These are phyloP conservation scores for Emiliania huxleyi DNA, from an alignment of 78 protist genomes.

Conservation along the genomic window DNA sequence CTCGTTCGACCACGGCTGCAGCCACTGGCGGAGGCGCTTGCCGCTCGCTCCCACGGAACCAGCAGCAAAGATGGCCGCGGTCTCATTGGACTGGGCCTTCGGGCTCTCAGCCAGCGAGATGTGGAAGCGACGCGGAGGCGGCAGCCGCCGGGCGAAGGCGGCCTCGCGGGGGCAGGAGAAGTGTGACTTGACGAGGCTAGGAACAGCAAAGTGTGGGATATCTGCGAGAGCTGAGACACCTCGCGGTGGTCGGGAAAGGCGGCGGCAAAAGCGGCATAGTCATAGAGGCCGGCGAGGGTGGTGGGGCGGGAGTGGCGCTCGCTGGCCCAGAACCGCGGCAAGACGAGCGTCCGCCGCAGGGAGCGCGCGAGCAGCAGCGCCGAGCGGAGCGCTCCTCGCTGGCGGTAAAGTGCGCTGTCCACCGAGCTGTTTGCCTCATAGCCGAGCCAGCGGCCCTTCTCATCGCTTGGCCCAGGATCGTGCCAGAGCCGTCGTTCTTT, in stretches of 20 bases:
- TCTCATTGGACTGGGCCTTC: not conserved
- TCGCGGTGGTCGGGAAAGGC: not conserved
- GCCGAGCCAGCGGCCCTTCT: not conserved
- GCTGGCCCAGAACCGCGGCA: not conserved
- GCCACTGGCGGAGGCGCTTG: not conserved
- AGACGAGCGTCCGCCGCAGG: not conserved
- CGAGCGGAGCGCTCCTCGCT: not conserved
- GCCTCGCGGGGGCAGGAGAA: not conserved
- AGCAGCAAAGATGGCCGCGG: not conserved
- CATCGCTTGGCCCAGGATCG: not conserved
- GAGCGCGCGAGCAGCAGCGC: not conserved
- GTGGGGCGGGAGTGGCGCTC: not conserved
- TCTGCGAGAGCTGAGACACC: too few species aligned
- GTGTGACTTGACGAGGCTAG: too few species aligned
- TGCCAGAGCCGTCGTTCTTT: not conserved
- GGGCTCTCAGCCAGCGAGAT: not conserved
- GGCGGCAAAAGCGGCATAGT: not conserved
- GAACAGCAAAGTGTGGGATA: too few species aligned
- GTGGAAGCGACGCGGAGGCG: not conserved
- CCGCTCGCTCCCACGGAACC: not conserved
- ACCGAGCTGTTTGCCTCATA: not conserved
- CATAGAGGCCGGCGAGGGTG: not conserved
- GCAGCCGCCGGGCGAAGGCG: not conserved
- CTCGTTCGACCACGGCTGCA: not conserved
- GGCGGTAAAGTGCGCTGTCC: not conserved